Base-by-base conservation (phyloP, 352 stramenopile genomes). In the Phytophthora tubulina region DNA sequence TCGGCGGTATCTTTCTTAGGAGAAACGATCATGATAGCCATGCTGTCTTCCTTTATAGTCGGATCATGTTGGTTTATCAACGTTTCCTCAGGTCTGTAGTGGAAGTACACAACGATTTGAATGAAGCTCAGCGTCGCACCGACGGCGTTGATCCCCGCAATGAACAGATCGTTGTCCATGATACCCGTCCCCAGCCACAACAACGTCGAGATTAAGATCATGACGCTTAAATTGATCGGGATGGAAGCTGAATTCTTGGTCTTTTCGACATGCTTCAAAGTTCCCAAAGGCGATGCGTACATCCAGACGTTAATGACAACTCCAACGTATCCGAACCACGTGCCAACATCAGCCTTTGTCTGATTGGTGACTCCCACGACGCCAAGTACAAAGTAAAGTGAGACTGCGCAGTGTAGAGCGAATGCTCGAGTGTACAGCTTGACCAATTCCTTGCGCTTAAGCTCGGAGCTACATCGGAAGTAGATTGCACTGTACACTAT, bases 31-130 rank as follows among this genome's bases (percentile, higher is more conserved):
- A 59, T 13, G 36, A 56, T 3, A 27, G 48, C 41, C 21, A 31
- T 27, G 21, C 21, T 27, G 21, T 27, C 21, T 27, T 1, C 9
- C 3, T 44, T 42, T 17, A n/a, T 42, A 15, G 14, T 10, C 54
- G 8, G 57, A 2, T 50, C 36, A 35, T 57, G 35, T 57, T 32
- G 14, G 21, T 27, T 1, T 38, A 42, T 9, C 35, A 33, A 6
- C 51, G 1, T 48, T 35, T 63, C 44, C 8, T 57, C 52, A 52
- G 59, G 64, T 30, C 51, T 68, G 61, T 81, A 91, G 1, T 79
- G 14, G 21, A 70, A 75, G 69, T 85, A 90, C 15, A 91, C 61
- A 6, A 76, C 35, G 33, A 88, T 68, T 46, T 92, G 82, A 21
- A 83, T 52, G 31, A 48, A 35, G 2, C 80, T 79, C 8, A 88